Evolutionary conservation across 2,329 filamentous ascomycete genomes (phyloP).

Genomic region (Ophiocordyceps camponoti-floridani): DNA sequence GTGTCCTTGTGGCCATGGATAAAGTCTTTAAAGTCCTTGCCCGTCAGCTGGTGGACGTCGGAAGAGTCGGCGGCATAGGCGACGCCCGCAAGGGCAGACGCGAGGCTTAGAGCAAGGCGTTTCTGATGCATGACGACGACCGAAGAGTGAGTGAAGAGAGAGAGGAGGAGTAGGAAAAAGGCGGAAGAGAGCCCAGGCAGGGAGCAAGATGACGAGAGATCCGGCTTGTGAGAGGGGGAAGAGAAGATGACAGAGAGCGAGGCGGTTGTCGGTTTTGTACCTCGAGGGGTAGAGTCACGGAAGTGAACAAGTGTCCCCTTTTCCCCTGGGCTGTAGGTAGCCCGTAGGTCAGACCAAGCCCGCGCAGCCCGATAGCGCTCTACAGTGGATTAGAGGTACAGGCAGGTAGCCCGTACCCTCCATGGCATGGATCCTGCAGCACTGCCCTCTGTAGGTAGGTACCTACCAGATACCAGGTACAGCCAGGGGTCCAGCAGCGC

Average conservation of each 20-base stretch:
- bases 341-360: too few species aligned
- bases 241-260: conserved; percentile 4
- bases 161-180: not conserved
- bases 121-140: conserved; percentile 29
- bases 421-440: too few species aligned
- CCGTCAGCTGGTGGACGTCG: conserved; percentile 71
- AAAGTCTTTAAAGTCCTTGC: conserved; percentile 75
- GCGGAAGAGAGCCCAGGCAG: conserved; percentile 1
- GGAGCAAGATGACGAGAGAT: not conserved
- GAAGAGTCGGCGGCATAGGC: conserved; percentile 42
- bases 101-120: conserved; percentile 32
- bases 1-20: conserved; percentile 72
- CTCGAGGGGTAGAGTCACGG: conserved; percentile 11
- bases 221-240: not conserved
- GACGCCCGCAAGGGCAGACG: conserved; percentile 35
- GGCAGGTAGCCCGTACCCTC: too few species aligned
- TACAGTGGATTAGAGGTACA: too few species aligned
- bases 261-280: conserved; percentile 16
- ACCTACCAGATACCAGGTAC: too few species aligned
- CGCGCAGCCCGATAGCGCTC: too few species aligned
- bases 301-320: conserved; percentile 25
- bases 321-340: conserved; percentile 1
- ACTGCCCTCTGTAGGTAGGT: too few species aligned
- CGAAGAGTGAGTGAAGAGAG: not conserved
- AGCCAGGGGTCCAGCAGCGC: too few species aligned